Base-by-base conservation (phyloP, 768 basidiomycete genomes). In the Hortiboletus flavorubellus region DNA sequence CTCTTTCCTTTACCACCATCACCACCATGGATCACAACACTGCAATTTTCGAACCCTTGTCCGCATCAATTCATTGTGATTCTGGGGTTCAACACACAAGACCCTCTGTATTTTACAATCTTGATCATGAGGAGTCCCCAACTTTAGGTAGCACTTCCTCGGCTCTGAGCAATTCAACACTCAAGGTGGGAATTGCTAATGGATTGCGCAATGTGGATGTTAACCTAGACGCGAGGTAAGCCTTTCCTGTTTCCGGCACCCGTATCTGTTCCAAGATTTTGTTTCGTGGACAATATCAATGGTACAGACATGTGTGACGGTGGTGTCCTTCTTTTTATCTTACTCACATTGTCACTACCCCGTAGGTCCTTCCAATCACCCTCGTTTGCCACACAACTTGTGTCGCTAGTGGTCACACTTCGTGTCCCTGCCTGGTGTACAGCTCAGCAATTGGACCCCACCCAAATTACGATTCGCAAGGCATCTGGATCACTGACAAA, bases 401-500 rank as follows among this genome's bases (percentile, higher is more conserved):
- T 88, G 33, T 75, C 80, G 48, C 77, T 87, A 47, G 61, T 88
- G 29, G 76, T 75, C 38, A 69, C 75, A 11, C 74, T 92, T 44
- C 76, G 76, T 44, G 74, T 88, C 4, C 80, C 82, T 21, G 74
- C 73, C 33, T 93, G 91, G 91, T 66, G 68, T 38, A 73, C 76
- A 21, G 55, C 71, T 2, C 75, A 72, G 44, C 56, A 42, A n/a
- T 72, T 86, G 41, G 72, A 73, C 33, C 71, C 81, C 34, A 69
- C 78, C 43, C 70, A 74, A 31, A 65, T 95, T 48, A 76, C 76
- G 51, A 80, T 98, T 59, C 78, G 77, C 67, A 94, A 89, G 67
- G 88, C 95, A 23, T 92, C 94, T 8, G 95, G 96, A 9, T 88
- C 92, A 11, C 73, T 98, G 59, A 99, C 96, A 40, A 99, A 99